A percentile compares a stretch with the other conserved stretches of the same genome.
Evolutionary conservation across 768 basidiomycete species (phyloP).

Genomic region (Leccinum fibrillosum): DNA sequence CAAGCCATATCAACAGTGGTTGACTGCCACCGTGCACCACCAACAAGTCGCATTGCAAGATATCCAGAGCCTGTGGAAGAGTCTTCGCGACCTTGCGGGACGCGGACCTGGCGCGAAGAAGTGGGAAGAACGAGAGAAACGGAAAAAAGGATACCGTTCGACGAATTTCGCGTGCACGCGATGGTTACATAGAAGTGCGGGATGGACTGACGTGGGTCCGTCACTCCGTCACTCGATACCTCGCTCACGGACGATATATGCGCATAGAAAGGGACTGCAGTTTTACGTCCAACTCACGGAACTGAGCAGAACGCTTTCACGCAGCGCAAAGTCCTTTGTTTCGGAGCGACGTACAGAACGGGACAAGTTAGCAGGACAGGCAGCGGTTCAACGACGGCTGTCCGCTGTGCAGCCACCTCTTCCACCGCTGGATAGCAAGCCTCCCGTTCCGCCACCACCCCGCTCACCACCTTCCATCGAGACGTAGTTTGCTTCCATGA

Average conservation of each 20-base stretch:
- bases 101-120: constrained; percentile 74
- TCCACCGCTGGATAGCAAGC: constrained; percentile 45
- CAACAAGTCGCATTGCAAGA: constrained; percentile 76
- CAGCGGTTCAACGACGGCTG: constrained; percentile 70
- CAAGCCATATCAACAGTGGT: constrained; percentile 81
- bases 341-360: constrained; percentile 65
- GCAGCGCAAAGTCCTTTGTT: constrained; percentile 61
- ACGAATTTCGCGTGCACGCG: constrained; percentile 71
- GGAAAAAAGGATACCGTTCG: constrained; percentile 69
- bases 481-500: constrained; percentile 57
- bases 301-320: constrained; percentile 54
- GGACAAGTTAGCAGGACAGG: constrained; percentile 59
- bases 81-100: constrained; percentile 61
- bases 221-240: not conserved
- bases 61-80: constrained; percentile 68
- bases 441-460: constrained; percentile 46
- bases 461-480: constrained; percentile 40
- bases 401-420: constrained; percentile 39
- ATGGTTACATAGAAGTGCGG: constrained; percentile 82
- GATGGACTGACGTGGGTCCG: constrained; percentile 75
- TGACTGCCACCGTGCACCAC: constrained; percentile 73
- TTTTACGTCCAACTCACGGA: constrained; percentile 84
- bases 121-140: constrained; percentile 80
- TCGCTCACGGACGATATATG: constrained; percentile 6
- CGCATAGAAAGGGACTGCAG: constrained; percentile 73